Conservation (phyloP, 2,329 filamentous ascomycete species). For the Gaeumannomyces tritici region DNA sequence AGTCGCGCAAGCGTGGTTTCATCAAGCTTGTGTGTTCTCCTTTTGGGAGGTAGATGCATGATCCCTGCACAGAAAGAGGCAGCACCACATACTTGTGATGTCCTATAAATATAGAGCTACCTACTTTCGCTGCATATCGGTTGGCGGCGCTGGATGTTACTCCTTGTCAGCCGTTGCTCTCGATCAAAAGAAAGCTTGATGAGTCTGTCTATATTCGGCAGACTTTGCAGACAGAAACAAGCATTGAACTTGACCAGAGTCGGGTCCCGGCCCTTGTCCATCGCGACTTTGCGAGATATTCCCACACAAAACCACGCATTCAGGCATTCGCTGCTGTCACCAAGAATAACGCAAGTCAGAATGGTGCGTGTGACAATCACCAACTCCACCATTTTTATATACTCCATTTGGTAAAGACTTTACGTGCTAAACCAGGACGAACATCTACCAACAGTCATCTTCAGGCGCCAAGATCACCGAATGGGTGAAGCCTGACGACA, state of each 20-base stretch:
- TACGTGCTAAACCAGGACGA: not conserved
- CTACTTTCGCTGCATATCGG: not conserved
- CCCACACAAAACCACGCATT: too few relatives aligned
- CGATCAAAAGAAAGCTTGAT: constrained; percentile 5
- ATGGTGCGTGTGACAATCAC: constrained; percentile 4
- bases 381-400: not conserved
- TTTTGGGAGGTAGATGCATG: too few relatives aligned
- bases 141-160: not conserved
- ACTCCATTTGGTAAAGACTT: not conserved
- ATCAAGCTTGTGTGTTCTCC: not conserved
- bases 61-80: too few relatives aligned
- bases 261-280: not conserved
- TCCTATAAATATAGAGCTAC: not conserved
- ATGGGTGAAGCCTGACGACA: constrained; percentile 72
- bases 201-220: constrained; percentile 7
- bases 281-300: not conserved
- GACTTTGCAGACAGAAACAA: not conserved
- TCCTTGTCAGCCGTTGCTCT: not conserved
- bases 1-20: not conserved
- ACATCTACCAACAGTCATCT: constrained; percentile 1
- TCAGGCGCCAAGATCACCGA: constrained; percentile 56
- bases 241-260: not conserved
- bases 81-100: too few relatives aligned
- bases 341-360: not conserved
- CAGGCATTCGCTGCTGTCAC: not conserved